Percentiles rank a stretch among this genome's conserved stretches.
Evolutionary conservation across 2,329 filamentous ascomycete genomes (phyloP).

Genomic region (Nigrograna mackinnonii): DNA sequence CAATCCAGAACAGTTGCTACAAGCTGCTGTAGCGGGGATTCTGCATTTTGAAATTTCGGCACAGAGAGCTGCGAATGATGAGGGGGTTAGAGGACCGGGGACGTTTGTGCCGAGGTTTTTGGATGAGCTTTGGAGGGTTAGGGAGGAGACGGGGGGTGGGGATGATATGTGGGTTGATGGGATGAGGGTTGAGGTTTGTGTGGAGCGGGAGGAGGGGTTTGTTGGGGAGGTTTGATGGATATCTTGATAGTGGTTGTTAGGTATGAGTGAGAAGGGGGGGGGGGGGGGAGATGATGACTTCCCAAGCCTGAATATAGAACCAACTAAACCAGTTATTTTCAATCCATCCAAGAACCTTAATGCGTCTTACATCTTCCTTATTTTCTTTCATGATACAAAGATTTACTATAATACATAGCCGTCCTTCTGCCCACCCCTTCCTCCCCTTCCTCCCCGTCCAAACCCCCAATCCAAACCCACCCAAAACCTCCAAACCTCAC

Average conservation of each 20-base stretch:
- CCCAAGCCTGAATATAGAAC: too few relatives aligned
- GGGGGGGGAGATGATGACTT: too few relatives aligned
- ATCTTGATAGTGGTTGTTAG: background rate
- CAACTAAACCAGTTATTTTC: too few relatives aligned
- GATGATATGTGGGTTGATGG: constrained; percentile 7
- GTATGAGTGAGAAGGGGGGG: background rate
- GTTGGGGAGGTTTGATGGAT: background rate
- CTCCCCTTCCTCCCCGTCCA: background rate
- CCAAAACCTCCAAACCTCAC: too few relatives aligned
- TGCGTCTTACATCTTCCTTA: too few relatives aligned
- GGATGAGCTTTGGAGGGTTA: constrained; percentile 60
- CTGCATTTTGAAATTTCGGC: constrained; percentile 80
- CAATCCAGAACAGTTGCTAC: constrained; percentile 42
- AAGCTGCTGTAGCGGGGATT: constrained; percentile 72
- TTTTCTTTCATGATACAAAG: too few relatives aligned
- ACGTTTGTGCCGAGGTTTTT: constrained; percentile 85
- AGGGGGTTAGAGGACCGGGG: constrained; percentile 76
- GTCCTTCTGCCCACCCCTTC: background rate
- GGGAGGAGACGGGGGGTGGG: constrained; percentile 13
- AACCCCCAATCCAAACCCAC: background rate
- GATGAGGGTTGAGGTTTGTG: constrained; percentile 13
- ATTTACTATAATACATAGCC: too few relatives aligned
- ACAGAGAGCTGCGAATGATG: constrained; percentile 62
- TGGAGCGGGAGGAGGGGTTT: constrained; percentile 5
- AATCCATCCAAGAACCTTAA: too few relatives aligned